These are phyloP conservation scores for Ploettnerulaceae sp. DNA, from an alignment of 2,329 filamentous ascomycete species.

Conservation along the genomic window DNA sequence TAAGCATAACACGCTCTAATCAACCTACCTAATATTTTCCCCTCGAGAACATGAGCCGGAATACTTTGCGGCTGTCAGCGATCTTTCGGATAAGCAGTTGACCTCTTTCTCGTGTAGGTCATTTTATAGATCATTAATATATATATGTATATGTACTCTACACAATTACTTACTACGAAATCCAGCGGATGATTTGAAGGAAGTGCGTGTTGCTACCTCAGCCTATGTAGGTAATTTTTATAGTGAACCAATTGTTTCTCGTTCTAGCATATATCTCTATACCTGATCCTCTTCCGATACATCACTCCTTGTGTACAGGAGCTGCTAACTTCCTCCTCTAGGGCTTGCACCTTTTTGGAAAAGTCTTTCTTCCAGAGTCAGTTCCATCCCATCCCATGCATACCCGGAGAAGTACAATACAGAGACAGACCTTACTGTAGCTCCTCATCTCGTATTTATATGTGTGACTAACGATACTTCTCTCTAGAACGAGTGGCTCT, in stretches of 20 bases:
- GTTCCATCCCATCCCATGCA: constrained; percentile 4
- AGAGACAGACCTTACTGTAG: no score
- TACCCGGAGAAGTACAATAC: constrained; percentile 13
- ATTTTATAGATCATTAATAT: background rate
- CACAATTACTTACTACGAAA: constrained; percentile 2
- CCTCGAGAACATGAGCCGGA: constrained; percentile 47
- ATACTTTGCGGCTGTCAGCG: constrained; percentile 46
- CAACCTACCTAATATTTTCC: constrained; percentile 2
- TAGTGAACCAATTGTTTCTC: no score
- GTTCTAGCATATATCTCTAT: no score
- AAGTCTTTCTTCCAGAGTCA: constrained; percentile 41
- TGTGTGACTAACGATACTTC: background rate
- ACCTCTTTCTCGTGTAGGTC: constrained; percentile 33
- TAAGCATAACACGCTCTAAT: background rate
- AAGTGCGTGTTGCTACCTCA: constrained; percentile 42
- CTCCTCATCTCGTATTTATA: background rate
- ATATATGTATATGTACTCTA: no score
- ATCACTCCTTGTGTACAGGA: no score
- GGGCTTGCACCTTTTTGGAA: constrained; percentile 44
- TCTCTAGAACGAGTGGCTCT: constrained; percentile 35
- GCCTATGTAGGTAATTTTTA: no score
- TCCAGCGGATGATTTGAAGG: constrained; percentile 38
- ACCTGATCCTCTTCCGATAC: background rate
- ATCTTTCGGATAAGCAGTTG: constrained; percentile 29
- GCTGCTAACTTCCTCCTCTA: no score